Base-by-base conservation (phyloP, 2,329 filamentous ascomycete genomes). In the Sclerotinia glacialis region DNA sequence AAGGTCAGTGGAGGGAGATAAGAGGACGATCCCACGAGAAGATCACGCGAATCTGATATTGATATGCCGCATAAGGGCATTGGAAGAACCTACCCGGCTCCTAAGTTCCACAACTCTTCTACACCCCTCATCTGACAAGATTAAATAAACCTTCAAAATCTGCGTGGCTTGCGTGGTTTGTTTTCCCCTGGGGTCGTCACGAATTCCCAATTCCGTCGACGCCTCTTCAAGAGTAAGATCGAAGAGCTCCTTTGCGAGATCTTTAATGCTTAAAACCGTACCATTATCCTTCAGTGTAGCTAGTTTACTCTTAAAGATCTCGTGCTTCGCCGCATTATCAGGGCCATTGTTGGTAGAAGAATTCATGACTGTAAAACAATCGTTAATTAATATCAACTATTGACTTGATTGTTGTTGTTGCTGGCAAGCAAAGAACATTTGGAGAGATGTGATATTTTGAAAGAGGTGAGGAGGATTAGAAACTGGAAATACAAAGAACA, bases 101-200 rank as follows among this genome's bases (percentile, higher is more conserved):
- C 71, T 67, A 18, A 68, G 68, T 18, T 67, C 67, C n/a, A 64
- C 68, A 21, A 70, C 68, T 47, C 69, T 66, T 5, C 50, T 66
- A 64, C 70, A 72, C 31, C 69, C 67, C 28, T 65, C 52, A 47
- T 70, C 68, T 4, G 66, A 65, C 53, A 68, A 47, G 14, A 72
- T 44, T 7, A 72, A 64, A 56, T 68, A 72, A 14, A 69, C 54
- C 50, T 70, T 70, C 44, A 72, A 56, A 21, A 69, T 44, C 46
- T 66, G 65, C 3, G 62, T 65, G 18, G 70, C 55, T 2, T 34
- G 31, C 8, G 64, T 66, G 5, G 63, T 12, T 34, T 53, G 16
- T 34, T 55, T 49, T 23, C 34, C 58, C n/a, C n/a, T 46, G 0
- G 65, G 49, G 18, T 63, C 58, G 44, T 66, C 65, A 26, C 59